phyloP scores from a whole-genome alignment of 164 flowering plant genomes.

The Buxus sempervirens region DNA sequence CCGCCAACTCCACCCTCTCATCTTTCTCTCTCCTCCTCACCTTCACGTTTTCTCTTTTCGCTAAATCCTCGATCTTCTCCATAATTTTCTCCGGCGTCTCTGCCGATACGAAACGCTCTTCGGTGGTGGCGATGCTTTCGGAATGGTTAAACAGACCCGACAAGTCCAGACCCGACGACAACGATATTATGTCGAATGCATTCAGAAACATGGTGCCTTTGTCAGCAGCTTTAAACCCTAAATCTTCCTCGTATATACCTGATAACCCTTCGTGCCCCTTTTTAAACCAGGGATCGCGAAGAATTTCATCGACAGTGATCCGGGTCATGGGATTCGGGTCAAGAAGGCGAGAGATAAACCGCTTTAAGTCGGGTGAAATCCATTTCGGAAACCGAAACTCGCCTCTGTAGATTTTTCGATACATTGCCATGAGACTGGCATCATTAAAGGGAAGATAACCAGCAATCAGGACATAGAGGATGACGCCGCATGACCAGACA shows the following conservation, averaged over 20 bases:
- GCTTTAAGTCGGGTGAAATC: constrained; percentile 54
- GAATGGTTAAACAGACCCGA: constrained; percentile 40
- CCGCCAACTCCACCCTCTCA: constrained; percentile 27
- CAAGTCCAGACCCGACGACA: constrained; percentile 51
- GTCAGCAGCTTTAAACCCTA: constrained; percentile 7
- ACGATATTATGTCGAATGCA: constrained; percentile 73
- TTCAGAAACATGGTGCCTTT: constrained; percentile 29
- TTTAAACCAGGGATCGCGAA: constrained; percentile 53
- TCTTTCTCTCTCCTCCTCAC: constrained; percentile 21
- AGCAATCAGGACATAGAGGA: constrained; percentile 50
- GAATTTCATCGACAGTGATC: constrained; percentile 52
- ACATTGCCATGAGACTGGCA: constrained; percentile 56
- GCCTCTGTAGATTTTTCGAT: constrained; percentile 58
- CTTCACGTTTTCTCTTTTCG: constrained; percentile 17
- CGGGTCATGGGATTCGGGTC: constrained; percentile 54
- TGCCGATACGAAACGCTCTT: constrained; percentile 36
- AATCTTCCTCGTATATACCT: constrained; percentile 24
- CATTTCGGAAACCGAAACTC: constrained; percentile 60
- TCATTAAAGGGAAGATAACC: constrained; percentile 76
- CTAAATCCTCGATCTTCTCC: constrained; percentile 32
- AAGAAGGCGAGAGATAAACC: constrained; percentile 41
- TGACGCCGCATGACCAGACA: constrained; percentile 71
- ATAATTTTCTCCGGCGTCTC: constrained; percentile 37
- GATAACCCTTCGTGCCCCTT: constrained; percentile 32
- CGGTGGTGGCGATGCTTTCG: constrained; percentile 3